Percentiles rank a stretch among this genome's conserved stretches.
These are phyloP conservation scores for Cyberlindnera bimundalis DNA, from an alignment of 805 yeast species.

Conservation along the genomic window DNA sequence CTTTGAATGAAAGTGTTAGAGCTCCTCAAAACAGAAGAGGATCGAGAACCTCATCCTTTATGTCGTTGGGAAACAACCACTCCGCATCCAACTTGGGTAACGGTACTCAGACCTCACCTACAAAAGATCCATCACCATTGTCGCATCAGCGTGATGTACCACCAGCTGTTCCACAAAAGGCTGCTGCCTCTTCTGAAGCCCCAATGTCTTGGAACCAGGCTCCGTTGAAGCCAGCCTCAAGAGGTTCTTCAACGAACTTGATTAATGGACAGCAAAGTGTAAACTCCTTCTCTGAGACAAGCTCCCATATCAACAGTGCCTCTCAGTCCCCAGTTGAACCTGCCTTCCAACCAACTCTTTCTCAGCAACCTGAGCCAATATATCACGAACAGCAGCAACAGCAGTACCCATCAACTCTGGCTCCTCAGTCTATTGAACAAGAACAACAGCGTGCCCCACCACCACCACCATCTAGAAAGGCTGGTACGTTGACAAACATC, in stretches of 20 bases:
- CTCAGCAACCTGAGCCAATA: neutral
- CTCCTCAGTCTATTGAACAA: conserved; percentile 16
- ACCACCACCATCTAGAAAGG: conserved; percentile 58
- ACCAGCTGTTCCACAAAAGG: conserved; percentile 12
- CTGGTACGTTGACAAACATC: conserved; percentile 29
- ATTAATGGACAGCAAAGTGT: conserved; percentile 10
- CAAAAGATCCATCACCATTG: conserved; percentile 12
- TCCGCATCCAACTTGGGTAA: conserved; percentile 12
- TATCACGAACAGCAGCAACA: neutral
- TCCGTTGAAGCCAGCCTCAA: conserved; percentile 35
- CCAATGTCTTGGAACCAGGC: conserved; percentile 31
- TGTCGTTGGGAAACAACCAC: conserved; percentile 12
- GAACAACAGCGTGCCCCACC: conserved; percentile 43
- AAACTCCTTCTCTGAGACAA: conserved; percentile 16
- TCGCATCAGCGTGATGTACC: conserved; percentile 8
- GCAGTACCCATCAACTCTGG: conserved; percentile 30
- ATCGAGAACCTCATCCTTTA: conserved; percentile 23
- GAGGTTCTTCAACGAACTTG: conserved; percentile 20
- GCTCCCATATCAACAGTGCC: conserved; percentile 17
- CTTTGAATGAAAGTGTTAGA: conserved; percentile 16
- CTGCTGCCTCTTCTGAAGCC: conserved; percentile 3
- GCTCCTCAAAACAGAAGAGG: conserved; percentile 14
- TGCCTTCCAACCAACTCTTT: conserved; percentile 2
- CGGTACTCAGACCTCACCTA: conserved; percentile 4
- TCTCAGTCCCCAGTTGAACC: conserved; percentile 9